Base-by-base conservation (phyloP, 768 basidiomycete species). In the Rhizopogon salebrosus region DNA sequence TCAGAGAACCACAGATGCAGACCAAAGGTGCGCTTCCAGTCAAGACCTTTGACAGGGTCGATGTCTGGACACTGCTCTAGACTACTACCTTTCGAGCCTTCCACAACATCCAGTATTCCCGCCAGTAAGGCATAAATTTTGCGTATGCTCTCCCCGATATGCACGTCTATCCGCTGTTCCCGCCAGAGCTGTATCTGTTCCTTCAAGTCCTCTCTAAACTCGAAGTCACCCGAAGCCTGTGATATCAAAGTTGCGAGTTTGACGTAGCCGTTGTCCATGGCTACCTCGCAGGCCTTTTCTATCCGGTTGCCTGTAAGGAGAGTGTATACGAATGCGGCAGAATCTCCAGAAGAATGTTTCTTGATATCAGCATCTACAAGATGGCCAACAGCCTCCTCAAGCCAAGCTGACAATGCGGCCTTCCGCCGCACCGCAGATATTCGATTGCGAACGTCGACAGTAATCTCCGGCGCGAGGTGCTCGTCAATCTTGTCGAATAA, bases 21-120 rank as follows among this genome's bases (percentile, higher is more conserved):
- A 2, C 92, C 97, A 64, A 98, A 90, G 1, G 86, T 85, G 18
- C 93, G 83, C 66, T 93, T 95, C 97, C 97, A 99, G 64, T 97
- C 95, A 49, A 98, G 69, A 0, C 82, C 88, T 49, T 84, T 73
- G 16, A 83, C 75, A 4, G 97, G 73, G 51, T 81, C 72, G 24
- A 91, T 63, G 51, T 86, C 83, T 11, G 73, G 65, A 62, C 76
- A 76, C 41, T 79, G 80, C 57, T 77, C 75, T 22, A 77, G 59
- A 16, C 79, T 81, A 24, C 74, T 73, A 3, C 79, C 79, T 55
- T 70, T 75, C 46, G 75, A 78, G 27, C 78, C 83, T 40, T 79
- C 75, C 9, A 85, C 74, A 6, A 82, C 66, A 54, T 80, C 78
- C 54, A 83, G 76, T 41, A 88, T 77, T 8, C 97, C 97, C 20